These are phyloP conservation scores for Copromyces sp. DNA, from an alignment of 495 filamentous ascomycete genomes.

Conservation along the genomic window DNA sequence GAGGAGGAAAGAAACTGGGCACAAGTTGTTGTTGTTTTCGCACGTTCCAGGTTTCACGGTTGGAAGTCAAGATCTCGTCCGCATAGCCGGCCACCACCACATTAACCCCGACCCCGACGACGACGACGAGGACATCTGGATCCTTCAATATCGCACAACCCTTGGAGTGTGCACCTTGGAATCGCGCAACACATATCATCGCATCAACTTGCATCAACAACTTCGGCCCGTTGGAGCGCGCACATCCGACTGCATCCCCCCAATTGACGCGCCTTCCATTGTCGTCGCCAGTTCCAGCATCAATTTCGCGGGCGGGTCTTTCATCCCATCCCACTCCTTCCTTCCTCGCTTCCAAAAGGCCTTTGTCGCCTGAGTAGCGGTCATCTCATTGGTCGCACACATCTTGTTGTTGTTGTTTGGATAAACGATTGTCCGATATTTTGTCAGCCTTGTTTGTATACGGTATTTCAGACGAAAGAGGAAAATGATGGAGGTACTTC, in stretches of 20 bases:
- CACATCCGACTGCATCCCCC: not conserved
- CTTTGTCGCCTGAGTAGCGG: not conserved
- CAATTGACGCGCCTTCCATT: not conserved
- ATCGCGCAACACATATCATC: too few relatives aligned
- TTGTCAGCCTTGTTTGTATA: not conserved
- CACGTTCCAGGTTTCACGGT: not conserved
- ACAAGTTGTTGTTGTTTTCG: not conserved
- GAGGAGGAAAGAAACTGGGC: not conserved
- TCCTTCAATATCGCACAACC: not conserved
- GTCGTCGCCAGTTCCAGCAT: not conserved
- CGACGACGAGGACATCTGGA: not conserved
- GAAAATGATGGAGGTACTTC: constrained; percentile 1
- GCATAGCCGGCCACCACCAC: not conserved
- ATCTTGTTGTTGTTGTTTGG: not conserved
- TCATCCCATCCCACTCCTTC: not conserved
- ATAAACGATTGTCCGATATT: not conserved
- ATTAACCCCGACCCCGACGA: not conserved
- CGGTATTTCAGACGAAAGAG: not conserved
- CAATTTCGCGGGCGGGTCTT: not conserved
- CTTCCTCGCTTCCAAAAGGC: not conserved
- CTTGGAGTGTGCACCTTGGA: not conserved
- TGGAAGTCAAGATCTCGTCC: not conserved
- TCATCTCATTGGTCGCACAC: not conserved
- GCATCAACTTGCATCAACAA: not conserved
- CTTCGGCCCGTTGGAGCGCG: not conserved